Conservation (phyloP, 2,329 filamentous ascomycete species). For the Fulvia fulva region DNA sequence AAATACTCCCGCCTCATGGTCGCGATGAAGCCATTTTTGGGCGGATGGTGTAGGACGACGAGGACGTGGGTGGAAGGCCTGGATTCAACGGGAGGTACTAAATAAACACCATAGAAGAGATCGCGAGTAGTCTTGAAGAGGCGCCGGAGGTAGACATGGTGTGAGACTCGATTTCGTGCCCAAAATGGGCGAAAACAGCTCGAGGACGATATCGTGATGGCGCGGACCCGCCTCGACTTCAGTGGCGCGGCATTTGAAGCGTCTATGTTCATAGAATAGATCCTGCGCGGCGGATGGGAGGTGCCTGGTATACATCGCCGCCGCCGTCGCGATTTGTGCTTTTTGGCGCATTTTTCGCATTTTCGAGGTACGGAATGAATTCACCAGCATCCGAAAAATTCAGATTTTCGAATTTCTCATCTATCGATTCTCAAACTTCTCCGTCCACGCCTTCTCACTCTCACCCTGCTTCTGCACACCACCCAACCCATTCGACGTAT, state of each 20-base stretch:
- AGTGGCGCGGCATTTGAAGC: background rate
- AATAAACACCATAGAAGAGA: background rate
- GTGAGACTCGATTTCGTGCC: background rate
- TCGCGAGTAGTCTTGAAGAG: background rate
- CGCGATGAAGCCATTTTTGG: background rate
- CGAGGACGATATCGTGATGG: background rate
- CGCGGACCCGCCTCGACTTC: background rate
- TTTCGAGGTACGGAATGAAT: background rate
- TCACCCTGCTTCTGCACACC: background rate
- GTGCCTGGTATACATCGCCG: background rate
- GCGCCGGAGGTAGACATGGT: background rate
- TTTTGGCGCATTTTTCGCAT: background rate
- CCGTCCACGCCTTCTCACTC: background rate
- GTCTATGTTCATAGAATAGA: background rate
- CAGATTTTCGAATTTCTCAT: background rate
- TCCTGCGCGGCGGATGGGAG: background rate
- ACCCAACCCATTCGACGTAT: no score
- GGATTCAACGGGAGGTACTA: background rate
- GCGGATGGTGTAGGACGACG: background rate
- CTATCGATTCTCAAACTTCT: slow-evolving; percentile 1
- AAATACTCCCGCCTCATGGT: background rate
- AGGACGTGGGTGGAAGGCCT: background rate
- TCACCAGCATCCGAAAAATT: background rate
- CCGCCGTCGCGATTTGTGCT: background rate
- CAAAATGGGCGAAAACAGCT: background rate